Evolutionary conservation across 148 eudicot species (phyloP).

Genomic region (Euryodendron excelsum): DNA sequence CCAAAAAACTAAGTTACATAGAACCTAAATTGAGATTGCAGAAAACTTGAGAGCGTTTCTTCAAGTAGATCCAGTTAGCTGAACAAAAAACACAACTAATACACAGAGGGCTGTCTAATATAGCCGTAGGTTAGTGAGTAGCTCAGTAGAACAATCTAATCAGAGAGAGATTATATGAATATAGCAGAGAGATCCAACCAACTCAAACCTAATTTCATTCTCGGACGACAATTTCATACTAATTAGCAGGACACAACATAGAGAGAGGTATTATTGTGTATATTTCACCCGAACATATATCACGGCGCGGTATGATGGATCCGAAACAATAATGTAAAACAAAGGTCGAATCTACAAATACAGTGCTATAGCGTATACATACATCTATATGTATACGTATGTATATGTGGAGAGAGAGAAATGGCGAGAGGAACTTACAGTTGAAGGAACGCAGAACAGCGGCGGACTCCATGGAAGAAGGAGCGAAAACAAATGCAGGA

Average conservation of each 20-base stretch:
- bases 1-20: neutral
- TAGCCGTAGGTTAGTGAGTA: neutral
- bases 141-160: neutral
- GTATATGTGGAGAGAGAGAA: neutral
- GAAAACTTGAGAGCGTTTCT: neutral
- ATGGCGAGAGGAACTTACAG: constrained; percentile 29
- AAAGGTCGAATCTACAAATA: neutral
- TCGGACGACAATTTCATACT: neutral
- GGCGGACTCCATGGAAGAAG: constrained; percentile 50
- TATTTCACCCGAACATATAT: neutral
- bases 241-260: neutral
- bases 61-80: neutral
- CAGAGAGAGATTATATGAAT: neutral
- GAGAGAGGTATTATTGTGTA: neutral
- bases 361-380: neutral
- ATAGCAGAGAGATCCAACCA: neutral
- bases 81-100: neutral
- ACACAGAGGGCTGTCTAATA: too few species aligned
- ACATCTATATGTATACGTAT: neutral
- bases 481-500: constrained; percentile 1
- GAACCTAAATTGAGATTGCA: neutral
- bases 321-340: neutral
- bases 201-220: neutral
- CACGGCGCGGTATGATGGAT: constrained; percentile 4
- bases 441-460: constrained; percentile 48